Evolutionary conservation across 345 rosid species (phyloP).

Genomic region (Syzygium aqueum): DNA sequence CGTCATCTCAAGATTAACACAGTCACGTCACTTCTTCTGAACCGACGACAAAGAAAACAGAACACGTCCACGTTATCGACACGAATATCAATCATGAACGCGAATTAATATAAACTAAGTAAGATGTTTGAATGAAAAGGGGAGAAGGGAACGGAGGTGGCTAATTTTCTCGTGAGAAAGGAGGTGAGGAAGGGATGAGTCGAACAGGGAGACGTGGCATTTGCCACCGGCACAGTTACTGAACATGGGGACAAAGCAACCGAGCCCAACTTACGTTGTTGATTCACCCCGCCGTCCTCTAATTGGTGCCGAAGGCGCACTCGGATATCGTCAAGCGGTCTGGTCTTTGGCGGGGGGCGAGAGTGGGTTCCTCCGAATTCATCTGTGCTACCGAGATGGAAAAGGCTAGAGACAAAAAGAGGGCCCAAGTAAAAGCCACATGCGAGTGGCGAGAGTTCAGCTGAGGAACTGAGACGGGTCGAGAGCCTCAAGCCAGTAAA

Average conservation of each 20-base stretch:
- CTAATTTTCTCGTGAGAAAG: too few relatives aligned
- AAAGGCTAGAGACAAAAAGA: background rate
- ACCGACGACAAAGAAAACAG: too few relatives aligned
- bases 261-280: background rate
- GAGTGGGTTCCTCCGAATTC: background rate
- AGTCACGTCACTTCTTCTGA: too few relatives aligned
- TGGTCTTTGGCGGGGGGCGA: background rate
- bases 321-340: background rate
- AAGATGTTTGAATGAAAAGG: background rate
- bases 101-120: background rate
- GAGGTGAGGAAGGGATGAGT: background rate
- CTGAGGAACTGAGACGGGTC: background rate
- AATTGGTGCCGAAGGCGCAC: accelerated
- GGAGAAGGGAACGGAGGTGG: too few relatives aligned
- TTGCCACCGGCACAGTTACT: background rate
- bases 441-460: background rate
- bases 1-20: too few relatives aligned
- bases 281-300: background rate
- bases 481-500: background rate
- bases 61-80: background rate
- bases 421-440: background rate
- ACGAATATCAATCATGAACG: background rate
- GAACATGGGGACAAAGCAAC: background rate
- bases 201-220: background rate
- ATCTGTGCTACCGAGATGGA: background rate